Evolutionary conservation across 768 basidiomycete genomes (phyloP).

Genomic region (Lepiota brunneoincarnata): DNA sequence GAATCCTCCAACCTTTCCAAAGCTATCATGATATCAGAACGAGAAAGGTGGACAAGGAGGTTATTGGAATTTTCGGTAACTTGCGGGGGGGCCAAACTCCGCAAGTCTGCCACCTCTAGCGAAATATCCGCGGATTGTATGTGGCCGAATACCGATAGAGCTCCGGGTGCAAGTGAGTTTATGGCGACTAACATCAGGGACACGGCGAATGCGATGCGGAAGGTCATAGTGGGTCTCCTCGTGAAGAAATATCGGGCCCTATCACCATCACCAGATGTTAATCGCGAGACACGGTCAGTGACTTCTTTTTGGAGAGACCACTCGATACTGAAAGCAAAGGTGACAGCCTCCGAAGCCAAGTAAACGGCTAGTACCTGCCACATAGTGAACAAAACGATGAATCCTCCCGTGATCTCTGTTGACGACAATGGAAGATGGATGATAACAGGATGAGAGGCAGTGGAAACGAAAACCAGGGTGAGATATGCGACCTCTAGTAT

Average conservation of each 20-base stretch:
- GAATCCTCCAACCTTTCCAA: not conserved
- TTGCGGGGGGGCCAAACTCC: not conserved
- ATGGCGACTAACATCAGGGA: not conserved
- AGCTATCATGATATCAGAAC: not conserved
- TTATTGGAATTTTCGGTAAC: not conserved
- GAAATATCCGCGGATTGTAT: not conserved
- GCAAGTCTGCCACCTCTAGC: not conserved
- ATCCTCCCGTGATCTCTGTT: not conserved
- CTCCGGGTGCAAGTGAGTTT: not conserved
- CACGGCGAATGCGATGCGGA: not conserved
- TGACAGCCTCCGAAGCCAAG: not conserved
- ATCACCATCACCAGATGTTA: not conserved
- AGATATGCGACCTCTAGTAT: not conserved
- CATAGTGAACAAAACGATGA: not conserved
- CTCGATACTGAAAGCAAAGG: not conserved
- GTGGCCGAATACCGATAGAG: not conserved
- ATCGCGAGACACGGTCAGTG: not conserved
- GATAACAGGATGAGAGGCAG: not conserved
- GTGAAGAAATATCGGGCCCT: not conserved
- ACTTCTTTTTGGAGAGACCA: not conserved
- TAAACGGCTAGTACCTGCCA: conserved; percentile 1
- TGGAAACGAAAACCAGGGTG: not conserved
- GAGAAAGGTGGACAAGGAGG: not conserved
- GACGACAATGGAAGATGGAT: not conserved
- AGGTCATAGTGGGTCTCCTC: not conserved